Base-by-base conservation (phyloP, 192 early-diverging fungal genomes). In the Kickxella alabastrina region DNA sequence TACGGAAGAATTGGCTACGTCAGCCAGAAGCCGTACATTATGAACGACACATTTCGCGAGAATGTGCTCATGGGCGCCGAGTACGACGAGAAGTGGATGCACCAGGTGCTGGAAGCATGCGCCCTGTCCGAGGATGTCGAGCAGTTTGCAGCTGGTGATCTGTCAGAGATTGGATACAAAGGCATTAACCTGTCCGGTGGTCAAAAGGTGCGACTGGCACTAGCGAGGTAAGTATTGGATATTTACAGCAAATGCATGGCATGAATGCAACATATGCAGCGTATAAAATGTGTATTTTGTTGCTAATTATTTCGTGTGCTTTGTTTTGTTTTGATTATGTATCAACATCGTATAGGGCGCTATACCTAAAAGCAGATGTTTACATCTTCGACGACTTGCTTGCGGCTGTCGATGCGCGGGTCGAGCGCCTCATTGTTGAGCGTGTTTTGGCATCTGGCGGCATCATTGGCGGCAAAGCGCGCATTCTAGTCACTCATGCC, bases 351-450 rank as follows among this genome's bases (percentile, higher is more conserved):
- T 43, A 18, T 55, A 78, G 89, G 38, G 85, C 85, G 0, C 45
- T 84, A 12, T 87, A 86, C 49, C 38, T 60, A 19, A 55, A 81
- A 10, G 80, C 82, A 3, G 85, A 89, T 39, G 50, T 86, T 4
- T 80, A 80, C 37, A 52, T 89, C 3, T 56, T 91, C 14, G 88
- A 89, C 44, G 87, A 91, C 47, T 72, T 83, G 8, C 60, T 88
- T 13, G 68, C 84, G 8, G 86, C 88, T 9, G 83, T 85, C 4
- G 83, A 83, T 48, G 82, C 81, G 1, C 79, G 76, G 32, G 82
- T 83, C 2, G 81, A 74, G 15, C 74, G 78, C 3, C 75, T 77
- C 10, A 53, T 85, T 10, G 75, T 85, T 27, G 72, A 85, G 19
- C 26, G 72, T 45, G 55, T 78, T 47, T 22, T 79, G 54, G 48